Conservation (phyloP, 2,329 filamentous ascomycete species). For the Penicillium fuscoglaucum region DNA sequence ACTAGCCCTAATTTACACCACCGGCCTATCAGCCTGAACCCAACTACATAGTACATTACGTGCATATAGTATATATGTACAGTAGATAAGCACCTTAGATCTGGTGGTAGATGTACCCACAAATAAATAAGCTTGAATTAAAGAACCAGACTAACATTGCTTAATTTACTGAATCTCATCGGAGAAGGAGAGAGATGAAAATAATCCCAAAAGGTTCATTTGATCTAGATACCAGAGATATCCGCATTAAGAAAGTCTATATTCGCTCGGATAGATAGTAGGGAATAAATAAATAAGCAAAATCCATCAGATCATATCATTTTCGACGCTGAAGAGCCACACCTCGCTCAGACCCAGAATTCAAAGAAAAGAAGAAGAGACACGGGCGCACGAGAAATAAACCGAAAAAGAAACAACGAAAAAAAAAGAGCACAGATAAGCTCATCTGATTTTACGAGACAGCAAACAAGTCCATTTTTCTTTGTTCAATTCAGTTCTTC, state of each 20-base stretch:
- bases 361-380: neutral
- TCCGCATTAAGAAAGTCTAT: conserved; percentile 9
- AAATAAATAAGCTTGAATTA: neutral
- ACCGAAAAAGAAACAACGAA: neutral
- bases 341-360: neutral
- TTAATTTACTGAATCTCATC: neutral
- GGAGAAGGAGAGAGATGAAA: conserved; percentile 26
- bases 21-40: neutral
- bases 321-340: conserved; percentile 5
- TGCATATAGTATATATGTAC: no score
- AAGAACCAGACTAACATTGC: neutral
- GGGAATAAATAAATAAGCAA: conserved; percentile 3
- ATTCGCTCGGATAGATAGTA: neutral
- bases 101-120: neutral
- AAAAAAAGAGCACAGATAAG: neutral
- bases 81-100: neutral
- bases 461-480: neutral
- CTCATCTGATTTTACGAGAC: neutral
- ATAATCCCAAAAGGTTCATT: neutral
- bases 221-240: conserved; percentile 5
- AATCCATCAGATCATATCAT: conserved; percentile 12
- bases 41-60: neutral
- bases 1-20: neutral
- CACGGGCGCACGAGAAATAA: neutral
- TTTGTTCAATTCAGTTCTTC: conserved; percentile 8